A percentile compares a stretch with the other conserved stretches of the same genome.
These are phyloP conservation scores for Epichloe gansuensis DNA, from an alignment of 2,329 filamentous ascomycete genomes.

Conservation along the genomic window DNA sequence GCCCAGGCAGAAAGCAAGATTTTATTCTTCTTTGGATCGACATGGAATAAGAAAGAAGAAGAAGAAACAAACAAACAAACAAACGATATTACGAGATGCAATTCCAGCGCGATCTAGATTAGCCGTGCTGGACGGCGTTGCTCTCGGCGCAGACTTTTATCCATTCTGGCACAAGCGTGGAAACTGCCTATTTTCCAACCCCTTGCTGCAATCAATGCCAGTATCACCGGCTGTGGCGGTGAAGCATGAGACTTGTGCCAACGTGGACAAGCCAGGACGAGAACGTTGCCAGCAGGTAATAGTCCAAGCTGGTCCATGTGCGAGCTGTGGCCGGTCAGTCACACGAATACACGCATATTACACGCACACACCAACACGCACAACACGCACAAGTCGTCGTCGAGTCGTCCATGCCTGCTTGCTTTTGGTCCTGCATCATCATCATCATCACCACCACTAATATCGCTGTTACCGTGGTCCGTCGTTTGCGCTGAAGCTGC, in stretches of 20 bases:
- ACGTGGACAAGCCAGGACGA: not conserved
- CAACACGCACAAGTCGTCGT: not conserved
- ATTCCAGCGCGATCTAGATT: not conserved
- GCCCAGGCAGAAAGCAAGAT: no score
- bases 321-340: not conserved
- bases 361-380: no score
- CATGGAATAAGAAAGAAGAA: not conserved
- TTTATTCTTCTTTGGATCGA: not conserved
- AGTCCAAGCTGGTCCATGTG: no score
- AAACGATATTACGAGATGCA: not conserved
- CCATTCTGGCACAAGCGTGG: not conserved
- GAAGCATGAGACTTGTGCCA: not conserved
- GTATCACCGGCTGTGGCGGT: not conserved
- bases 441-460: not conserved
- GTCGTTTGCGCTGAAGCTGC: not conserved
- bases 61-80: not conserved
- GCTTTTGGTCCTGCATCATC: slow-evolving; percentile 5
- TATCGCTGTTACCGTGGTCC: not conserved
- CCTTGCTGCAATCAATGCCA: no score
- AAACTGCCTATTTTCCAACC: not conserved
- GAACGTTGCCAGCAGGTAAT: no score
- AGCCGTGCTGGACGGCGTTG: not conserved
- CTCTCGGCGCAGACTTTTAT: not conserved
- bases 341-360: not conserved
- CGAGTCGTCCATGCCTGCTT: not conserved